phyloP scores from a whole-genome alignment of 257 asterid genomes.

The Ajuga chamaepitys region DNA sequence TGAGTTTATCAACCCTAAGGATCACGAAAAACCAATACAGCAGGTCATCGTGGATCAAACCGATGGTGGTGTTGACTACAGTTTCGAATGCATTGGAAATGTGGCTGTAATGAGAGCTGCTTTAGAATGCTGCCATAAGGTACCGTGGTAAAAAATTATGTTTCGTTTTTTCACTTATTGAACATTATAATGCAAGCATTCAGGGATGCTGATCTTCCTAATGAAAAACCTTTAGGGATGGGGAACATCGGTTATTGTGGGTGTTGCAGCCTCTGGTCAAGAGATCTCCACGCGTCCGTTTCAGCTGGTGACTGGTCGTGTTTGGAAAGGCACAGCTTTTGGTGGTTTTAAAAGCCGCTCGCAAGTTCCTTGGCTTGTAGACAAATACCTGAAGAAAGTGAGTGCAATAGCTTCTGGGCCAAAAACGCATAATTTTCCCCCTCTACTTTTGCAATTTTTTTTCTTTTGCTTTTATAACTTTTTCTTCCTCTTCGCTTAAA shows the following conservation, averaged over 20 bases:
- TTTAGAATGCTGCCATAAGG: conserved; percentile 98
- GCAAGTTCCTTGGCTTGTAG: conserved; percentile 96
- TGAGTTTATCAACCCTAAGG: conserved; percentile 94
- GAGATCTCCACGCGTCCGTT: conserved; percentile 97
- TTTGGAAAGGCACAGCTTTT: conserved; percentile 99
- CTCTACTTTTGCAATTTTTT: not conserved
- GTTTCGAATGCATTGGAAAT: conserved; percentile 97
- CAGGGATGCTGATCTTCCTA: conserved; percentile 8
- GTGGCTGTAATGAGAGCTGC: conserved; percentile 94
- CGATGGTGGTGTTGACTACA: conserved; percentile 97
- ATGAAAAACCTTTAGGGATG: conserved; percentile 65
- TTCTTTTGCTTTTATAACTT: no score
- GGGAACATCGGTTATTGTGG: conserved; percentile 99
- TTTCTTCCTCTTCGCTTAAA: no score
- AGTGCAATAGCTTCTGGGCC: not conserved
- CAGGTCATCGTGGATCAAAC: conserved; percentile 85
- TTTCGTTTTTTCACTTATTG: not conserved
- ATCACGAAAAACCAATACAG: conserved; percentile 89
- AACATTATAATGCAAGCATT: not conserved
- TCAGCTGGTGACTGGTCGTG: conserved; percentile 98
- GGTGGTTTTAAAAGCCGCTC: conserved; percentile 98
- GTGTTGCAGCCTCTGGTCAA: conserved; percentile 99
- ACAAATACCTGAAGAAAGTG: conserved; percentile 85
- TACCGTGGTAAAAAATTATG: conserved; percentile 7
- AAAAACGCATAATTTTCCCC: no score